Base-by-base conservation (phyloP, 73 alveolate genomes). In the Stentor coeruleus region DNA sequence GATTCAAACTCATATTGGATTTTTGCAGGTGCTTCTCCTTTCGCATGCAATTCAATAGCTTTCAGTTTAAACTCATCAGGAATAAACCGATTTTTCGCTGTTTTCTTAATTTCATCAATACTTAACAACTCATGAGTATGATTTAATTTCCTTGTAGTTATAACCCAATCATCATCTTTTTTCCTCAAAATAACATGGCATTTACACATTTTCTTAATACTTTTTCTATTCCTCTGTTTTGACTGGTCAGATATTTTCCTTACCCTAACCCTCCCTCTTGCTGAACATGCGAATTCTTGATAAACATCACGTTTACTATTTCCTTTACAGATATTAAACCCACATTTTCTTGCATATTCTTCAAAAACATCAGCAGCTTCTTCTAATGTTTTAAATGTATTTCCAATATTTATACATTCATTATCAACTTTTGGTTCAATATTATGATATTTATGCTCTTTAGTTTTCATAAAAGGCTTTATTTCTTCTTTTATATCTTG, bases 201-300 rank as follows among this genome's bases (percentile, higher is more conserved):
- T 57, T 57, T 57, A 31, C 73, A 57, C 73, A 2, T 0, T 57
- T 57, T 57, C 2, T 57, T 57, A 31, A 57, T 57, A 2, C 73
- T 57, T 57, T 57, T 57, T 57, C 73, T 57, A 2, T 57, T 57
- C 28, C 73, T 57, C 28, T 31, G 0, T 2, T 57, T 57, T 20
- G 15, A n/a, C 28, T 57, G 73, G 73, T 57, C 73, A 57, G 0
- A 20, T 2, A 57, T 2, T 57, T 57, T 57, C 2, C 73, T 57
- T 31, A 57, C 28, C 73, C 73, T n/a, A 57, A 57, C 73, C 73
- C 28, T 57, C 73, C 73, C 73, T 57, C 73, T 57, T 1, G 73
- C 73, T 1, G 73, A 57, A 31, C 73, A 57, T 57, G 73, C 73
- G 73, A 20, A 57, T 57, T 57, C 73, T 57, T 57, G 73, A 57